These are phyloP conservation scores for Amanita polypyramis DNA, from an alignment of 768 basidiomycete species.

Conservation along the genomic window DNA sequence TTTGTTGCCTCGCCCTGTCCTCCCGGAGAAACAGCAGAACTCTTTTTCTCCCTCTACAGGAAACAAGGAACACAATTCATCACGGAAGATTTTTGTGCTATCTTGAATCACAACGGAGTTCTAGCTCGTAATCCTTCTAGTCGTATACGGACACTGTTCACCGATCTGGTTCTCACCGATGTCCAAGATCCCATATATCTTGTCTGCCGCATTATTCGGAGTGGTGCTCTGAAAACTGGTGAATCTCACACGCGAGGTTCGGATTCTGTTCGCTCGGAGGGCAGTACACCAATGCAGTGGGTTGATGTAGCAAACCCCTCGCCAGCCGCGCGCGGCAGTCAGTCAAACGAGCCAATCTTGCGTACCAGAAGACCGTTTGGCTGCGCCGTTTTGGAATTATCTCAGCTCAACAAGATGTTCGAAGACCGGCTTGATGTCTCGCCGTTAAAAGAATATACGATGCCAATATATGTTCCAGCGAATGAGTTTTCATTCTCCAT, in stretches of 20 bases:
- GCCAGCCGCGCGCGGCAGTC: constrained; percentile 13
- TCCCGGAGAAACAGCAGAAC: constrained; percentile 86
- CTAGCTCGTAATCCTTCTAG: constrained; percentile 68
- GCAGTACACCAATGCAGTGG: constrained; percentile 14
- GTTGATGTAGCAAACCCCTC: constrained; percentile 9
- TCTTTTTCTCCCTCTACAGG: constrained; percentile 90
- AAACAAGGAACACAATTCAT: constrained; percentile 77
- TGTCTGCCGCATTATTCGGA: constrained; percentile 85
- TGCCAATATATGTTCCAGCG: constrained; percentile 80
- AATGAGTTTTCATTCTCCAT: constrained; percentile 85
- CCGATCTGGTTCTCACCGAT: constrained; percentile 79
- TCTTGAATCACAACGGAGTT: constrained; percentile 88
- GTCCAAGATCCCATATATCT: constrained; percentile 80
- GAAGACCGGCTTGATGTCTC: constrained; percentile 55
- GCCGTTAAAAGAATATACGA: constrained; percentile 62
- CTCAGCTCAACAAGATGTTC: constrained; percentile 59
- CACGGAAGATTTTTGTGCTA: constrained; percentile 85
- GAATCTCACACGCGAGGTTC: constrained; percentile 37
- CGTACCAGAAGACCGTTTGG: constrained; percentile 85
- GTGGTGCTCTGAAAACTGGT: constrained; percentile 75
- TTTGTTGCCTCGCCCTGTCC: constrained; percentile 87
- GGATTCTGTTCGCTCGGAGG: constrained; percentile 33
- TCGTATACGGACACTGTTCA: constrained; percentile 79
- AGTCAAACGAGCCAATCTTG: constrained; percentile 22
- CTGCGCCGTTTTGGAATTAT: constrained; percentile 87